Percentiles rank a stretch among this genome's conserved stretches.
Evolutionary conservation across 2,329 filamentous ascomycete species (phyloP).

Genomic region (Hymenoscyphus repandus): DNA sequence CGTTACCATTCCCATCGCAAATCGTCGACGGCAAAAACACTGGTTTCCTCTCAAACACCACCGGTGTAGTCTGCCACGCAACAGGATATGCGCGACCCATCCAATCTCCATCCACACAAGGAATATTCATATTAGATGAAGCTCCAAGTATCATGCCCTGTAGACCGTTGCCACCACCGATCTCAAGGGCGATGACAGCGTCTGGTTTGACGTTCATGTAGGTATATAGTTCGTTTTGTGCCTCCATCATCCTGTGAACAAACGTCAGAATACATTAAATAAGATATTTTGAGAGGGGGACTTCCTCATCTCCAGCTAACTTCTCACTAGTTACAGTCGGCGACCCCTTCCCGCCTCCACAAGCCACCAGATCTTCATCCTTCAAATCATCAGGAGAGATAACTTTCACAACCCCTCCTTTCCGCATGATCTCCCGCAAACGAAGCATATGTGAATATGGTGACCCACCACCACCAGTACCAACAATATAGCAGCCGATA

Average conservation of each 20-base stretch:
- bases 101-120: slow-evolving; percentile 40
- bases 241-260: slow-evolving; percentile 29
- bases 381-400: slow-evolving; percentile 44
- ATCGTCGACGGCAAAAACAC: slow-evolving; percentile 44
- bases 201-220: slow-evolving; percentile 40
- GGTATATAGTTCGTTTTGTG: slow-evolving; percentile 29
- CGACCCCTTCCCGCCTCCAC: slow-evolving; percentile 40
- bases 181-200: slow-evolving; percentile 35
- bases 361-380: slow-evolving; percentile 40
- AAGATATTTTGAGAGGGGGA: slow-evolving; percentile 37
- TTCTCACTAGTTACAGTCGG: slow-evolving; percentile 40
- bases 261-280: slow-evolving; percentile 42
- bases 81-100: slow-evolving; percentile 38
- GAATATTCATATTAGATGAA: slow-evolving; percentile 30
- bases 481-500: slow-evolving; percentile 43
- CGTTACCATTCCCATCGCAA: slow-evolving; percentile 47
- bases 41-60: slow-evolving; percentile 42
- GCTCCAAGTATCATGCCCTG: slow-evolving; percentile 28
- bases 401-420: slow-evolving; percentile 46
- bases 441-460: slow-evolving; percentile 47
- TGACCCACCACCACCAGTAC: slow-evolving; percentile 43
- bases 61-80: slow-evolving; percentile 38
- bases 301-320: slow-evolving; percentile 37
- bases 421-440: slow-evolving; percentile 44
- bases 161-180: slow-evolving; percentile 39